Evolutionary conservation across 106 monocot species (phyloP), one percentile per base, ranked within the genome.

Genomic region (Apostasia shenzhenica): DNA sequence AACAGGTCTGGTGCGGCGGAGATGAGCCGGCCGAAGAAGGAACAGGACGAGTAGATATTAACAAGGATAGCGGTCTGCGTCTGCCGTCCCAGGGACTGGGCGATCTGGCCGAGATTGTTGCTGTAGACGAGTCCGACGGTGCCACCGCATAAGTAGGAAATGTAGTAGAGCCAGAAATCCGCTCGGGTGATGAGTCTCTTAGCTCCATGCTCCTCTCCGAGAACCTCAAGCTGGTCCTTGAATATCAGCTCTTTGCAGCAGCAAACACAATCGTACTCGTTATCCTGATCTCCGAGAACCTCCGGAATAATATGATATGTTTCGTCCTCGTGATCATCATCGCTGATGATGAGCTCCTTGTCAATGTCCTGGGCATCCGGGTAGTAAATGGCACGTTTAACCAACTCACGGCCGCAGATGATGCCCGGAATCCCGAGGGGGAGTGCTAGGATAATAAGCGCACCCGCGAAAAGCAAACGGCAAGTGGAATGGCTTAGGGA

Each of bases 111-210:
- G 43, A 94, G 14, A 61, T 87, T 87, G 72, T 94, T 94, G 69
- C 89, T 90, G 73, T 90, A 94, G n/a, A 90, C 90, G 6, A 94
- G 67, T 8, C 94, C 94, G 0, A 94, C 69, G 3, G 94, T 94
- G 2, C 87, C 90, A 2, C 90, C 94, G 48, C 90, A 94, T 61
- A 94, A 90, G 83, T 94, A 94, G 13, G 84, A 55, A 1, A 55
- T 13, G 63, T 90, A 94, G 68, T 94, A 94, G 1, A 94, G 39
- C 90, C 90, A 94, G 76, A 90, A 94, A 59, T 94, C 94, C 0
- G 84, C 6, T 4, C 87, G 71, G 1, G 12, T 7, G 10, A 90
- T 62, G 41, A 94, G 73, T 52, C 57, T 74, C 78, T 11, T 72
- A 6, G 66, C 78, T 12, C 76, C 66, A 60, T 94, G 90, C 64